A percentile compares a stretch with the other conserved stretches of the same genome.
These are phyloP conservation scores for Entomortierella chlamydospora DNA, from an alignment of 192 early-diverging fungal species.

Conservation along the genomic window DNA sequence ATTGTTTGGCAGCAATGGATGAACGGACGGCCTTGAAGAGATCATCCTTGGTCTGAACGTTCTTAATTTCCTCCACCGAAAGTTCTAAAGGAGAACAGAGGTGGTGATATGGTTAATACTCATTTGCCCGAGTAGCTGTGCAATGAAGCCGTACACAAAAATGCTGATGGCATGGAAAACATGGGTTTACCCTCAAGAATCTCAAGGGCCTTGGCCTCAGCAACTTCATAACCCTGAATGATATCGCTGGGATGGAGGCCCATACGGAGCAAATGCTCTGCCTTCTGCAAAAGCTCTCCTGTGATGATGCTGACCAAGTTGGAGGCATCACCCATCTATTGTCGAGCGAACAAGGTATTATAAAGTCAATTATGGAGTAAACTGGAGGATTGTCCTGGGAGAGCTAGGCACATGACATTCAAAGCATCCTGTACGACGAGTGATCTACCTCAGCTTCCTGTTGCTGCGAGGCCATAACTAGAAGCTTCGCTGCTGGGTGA, in stretches of 20 bases:
- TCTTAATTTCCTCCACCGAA: conserved; percentile 70
- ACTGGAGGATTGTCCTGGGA: neutral
- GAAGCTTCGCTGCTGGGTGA: conserved; percentile 95
- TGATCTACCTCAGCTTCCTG: conserved; percentile 89
- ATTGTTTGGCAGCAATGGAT: conserved; percentile 93
- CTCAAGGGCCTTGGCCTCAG: conserved; percentile 82
- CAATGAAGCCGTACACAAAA: neutral
- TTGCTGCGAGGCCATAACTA: conserved; percentile 97
- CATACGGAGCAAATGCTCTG: conserved; percentile 92
- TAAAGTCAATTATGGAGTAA: neutral
- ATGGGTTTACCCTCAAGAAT: conserved; percentile 79
- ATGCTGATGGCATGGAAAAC: neutral
- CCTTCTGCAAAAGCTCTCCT: conserved; percentile 94
- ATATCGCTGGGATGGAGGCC: conserved; percentile 96
- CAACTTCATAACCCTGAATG: conserved; percentile 94
- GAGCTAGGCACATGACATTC: neutral
- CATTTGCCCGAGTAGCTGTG: neutral
- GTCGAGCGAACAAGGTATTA: neutral
- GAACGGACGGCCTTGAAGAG: conserved; percentile 81
- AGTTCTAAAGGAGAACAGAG: conserved; percentile 60
- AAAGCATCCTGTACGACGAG: neutral
- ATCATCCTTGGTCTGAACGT: conserved; percentile 64
- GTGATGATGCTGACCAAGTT: conserved; percentile 96
- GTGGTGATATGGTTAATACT: neutral
- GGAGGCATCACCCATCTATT: conserved; percentile 91